Conservation (phyloP, 768 basidiomycete genomes). For the Lactifluus pinguis region DNA sequence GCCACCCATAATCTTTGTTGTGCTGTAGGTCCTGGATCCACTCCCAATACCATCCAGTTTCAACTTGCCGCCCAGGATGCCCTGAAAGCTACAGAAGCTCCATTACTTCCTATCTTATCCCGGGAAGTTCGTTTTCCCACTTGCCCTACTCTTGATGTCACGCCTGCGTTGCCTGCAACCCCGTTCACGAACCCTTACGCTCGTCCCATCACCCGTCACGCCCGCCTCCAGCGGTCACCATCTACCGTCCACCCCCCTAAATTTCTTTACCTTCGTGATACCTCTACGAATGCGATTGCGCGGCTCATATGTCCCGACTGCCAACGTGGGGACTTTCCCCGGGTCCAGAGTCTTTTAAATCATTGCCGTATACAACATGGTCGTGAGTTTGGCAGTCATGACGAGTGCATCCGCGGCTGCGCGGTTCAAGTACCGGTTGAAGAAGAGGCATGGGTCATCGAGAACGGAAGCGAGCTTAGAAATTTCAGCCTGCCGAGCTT, state of each 20-base stretch:
- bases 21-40: background rate
- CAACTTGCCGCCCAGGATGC: slow-evolving; percentile 36
- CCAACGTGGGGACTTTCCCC: slow-evolving; percentile 39
- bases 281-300: slow-evolving; percentile 26
- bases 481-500: slow-evolving; percentile 38
- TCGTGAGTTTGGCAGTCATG: slow-evolving; percentile 41
- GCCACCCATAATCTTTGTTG: background rate
- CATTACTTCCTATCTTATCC: slow-evolving; percentile 32
- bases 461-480: slow-evolving; percentile 32
- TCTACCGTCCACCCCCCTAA: slow-evolving; percentile 21
- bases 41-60: slow-evolving; percentile 21
- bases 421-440: slow-evolving; percentile 31
- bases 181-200: slow-evolving; percentile 19
- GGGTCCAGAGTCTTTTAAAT: slow-evolving; percentile 43
- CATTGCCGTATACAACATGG: slow-evolving; percentile 43
- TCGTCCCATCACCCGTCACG: slow-evolving; percentile 25
- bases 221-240: slow-evolving; percentile 19
- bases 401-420: slow-evolving; percentile 40
- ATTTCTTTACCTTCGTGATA: slow-evolving; percentile 32
- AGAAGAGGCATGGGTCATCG: slow-evolving; percentile 28
- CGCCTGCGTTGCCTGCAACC: slow-evolving; percentile 18
- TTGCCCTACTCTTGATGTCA: slow-evolving; percentile 20
- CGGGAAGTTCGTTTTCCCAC: slow-evolving; percentile 19
- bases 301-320: slow-evolving; percentile 38
- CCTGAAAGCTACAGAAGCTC: slow-evolving; percentile 32